Base-by-base conservation (phyloP, 2,329 filamentous ascomycete species). In the Nothopassalora personata region DNA sequence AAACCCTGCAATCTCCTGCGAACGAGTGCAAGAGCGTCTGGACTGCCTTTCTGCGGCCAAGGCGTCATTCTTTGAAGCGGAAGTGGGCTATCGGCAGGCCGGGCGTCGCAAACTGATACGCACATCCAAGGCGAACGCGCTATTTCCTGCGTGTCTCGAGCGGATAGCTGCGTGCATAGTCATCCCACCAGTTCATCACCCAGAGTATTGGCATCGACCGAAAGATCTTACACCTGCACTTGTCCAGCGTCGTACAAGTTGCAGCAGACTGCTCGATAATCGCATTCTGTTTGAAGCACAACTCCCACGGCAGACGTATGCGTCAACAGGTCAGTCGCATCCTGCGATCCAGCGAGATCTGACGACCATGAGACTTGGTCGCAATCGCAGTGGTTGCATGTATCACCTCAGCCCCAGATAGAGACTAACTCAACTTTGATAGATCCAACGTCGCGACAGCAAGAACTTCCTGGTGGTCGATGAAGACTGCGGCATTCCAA, bases 1-100 rank as follows among this genome's bases (percentile, higher is more conserved):
- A 57, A 67, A 67, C 64, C 70, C 69, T 72, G 70, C 69, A 71
- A 73, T 71, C 68, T 72, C 69, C 69, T 72, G 69, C 70, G 71
- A 73, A 73, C 71, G 67, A 66, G 67, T 70, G 69, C 68, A 66
- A 62, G 63, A 64, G 52, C 63, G 64, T 58, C 64, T 59, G 64
- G 60, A 65, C 58, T 64, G 59, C 59, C 61, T 50, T 58, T 63
- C 58, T 56, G 60, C 50, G 60, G 52, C 59, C 53, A 56, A 59
- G 61, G 59, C 56, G 63, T 64, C 49, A 45, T 65, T 60, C 62
- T 62, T 66, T 62, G 62, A 62, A 39, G 45, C 58, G 54, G 53
- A 60, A 53, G 61, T 56, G 47, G 53, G 58, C 52, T 61, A 53
- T 53, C 52, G 62, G 60, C 58, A 59, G 61, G 56, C 53, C 56